Conservation (phyloP, 352 stramenopile genomes). For the Phytophthora palmivora region DNA sequence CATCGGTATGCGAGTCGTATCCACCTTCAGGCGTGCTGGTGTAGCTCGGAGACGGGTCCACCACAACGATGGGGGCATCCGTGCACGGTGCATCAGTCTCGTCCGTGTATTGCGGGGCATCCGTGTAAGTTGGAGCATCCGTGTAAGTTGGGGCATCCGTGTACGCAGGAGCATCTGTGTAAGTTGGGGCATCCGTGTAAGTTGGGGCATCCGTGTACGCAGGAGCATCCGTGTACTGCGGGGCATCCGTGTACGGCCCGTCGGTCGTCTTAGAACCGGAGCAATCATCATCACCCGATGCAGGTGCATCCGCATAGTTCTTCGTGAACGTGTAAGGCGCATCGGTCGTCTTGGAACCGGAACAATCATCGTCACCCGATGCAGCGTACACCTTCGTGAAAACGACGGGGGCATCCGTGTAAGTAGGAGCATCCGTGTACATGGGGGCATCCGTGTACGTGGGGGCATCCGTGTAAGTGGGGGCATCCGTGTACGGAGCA, state of each 20-base stretch:
- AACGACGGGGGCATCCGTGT: neutral
- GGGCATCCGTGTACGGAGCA: no score
- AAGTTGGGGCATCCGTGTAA: no score
- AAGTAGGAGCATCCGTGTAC: no score
- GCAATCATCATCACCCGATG: no score
- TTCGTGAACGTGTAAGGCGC: constrained; percentile 3
- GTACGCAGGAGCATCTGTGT: no score
- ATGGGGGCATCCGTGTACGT: no score
- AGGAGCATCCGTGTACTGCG: no score
- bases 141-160: constrained; percentile 8
- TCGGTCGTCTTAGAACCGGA: no score
- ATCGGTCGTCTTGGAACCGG: constrained; percentile 1
- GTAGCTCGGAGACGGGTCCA: neutral
- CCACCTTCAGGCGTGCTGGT: constrained; percentile 1
- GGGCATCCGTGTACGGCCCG: no score
- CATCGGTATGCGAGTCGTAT: neutral
- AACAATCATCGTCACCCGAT: neutral
- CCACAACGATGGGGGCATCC: constrained; percentile 10
- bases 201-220: no score
- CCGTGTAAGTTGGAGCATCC: constrained; percentile 5
- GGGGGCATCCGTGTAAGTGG: no score
- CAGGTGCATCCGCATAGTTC: no score
- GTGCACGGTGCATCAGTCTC: constrained; percentile 1
- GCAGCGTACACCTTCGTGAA: neutral
- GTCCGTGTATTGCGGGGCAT: neutral